phyloP scores from a whole-genome alignment of 2,329 filamentous ascomycete species.

The Nigrograna mackinnonii region DNA sequence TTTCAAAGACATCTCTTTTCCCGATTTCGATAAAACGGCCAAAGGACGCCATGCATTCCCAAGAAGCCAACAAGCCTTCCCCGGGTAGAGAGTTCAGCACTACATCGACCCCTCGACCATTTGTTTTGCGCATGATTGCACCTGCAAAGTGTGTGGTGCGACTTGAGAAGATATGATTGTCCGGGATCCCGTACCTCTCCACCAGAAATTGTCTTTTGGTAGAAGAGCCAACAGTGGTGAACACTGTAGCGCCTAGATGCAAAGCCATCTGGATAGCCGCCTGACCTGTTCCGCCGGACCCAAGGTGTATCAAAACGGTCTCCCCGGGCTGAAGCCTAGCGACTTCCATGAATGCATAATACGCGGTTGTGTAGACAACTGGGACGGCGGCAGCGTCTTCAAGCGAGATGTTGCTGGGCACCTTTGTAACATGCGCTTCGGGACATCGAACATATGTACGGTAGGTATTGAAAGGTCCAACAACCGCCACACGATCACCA shows the following conservation, averaged over 20 bases:
- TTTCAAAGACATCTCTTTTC: constrained; percentile 11
- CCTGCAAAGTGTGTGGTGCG: not conserved
- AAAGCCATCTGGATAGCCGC: constrained; percentile 14
- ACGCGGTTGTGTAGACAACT: constrained; percentile 4
- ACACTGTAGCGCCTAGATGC: constrained; percentile 10
- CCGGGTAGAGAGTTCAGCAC: not conserved
- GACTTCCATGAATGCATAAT: constrained; percentile 18
- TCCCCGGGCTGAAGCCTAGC: constrained; percentile 26
- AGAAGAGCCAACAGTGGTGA: constrained; percentile 13
- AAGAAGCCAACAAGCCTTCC: constrained; percentile 33
- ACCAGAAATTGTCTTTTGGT: constrained; percentile 13
- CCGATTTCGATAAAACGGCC: constrained; percentile 11
- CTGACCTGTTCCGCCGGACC: constrained; percentile 18
- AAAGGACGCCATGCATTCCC: constrained; percentile 45
- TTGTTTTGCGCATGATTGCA: not conserved
- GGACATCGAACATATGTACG: not conserved
- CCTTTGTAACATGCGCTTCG: not conserved
- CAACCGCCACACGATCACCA: not conserved
- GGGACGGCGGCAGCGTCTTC: not conserved
- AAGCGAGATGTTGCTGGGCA: not conserved
- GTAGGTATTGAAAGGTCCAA: not conserved
- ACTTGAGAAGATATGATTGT: not conserved
- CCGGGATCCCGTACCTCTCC: constrained; percentile 22
- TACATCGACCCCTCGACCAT: not conserved
- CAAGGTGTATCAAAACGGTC: constrained; percentile 21